These are phyloP conservation scores for Priceomyces haplophilus DNA, from an alignment of 805 yeast species.

Conservation along the genomic window DNA sequence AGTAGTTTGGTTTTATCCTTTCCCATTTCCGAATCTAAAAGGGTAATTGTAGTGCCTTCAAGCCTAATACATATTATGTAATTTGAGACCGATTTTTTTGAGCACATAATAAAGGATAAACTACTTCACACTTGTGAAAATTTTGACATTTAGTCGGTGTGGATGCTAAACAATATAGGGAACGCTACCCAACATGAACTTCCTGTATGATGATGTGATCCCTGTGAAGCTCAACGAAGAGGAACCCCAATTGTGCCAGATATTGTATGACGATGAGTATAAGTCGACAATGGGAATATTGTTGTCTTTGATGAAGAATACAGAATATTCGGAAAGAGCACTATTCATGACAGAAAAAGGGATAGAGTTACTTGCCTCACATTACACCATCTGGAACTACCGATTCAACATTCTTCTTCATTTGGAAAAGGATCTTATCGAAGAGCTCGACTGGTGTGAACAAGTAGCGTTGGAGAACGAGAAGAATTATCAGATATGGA, in stretches of 20 bases:
- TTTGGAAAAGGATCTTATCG: constrained; percentile 35
- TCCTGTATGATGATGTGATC: constrained; percentile 38
- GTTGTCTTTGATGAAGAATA: constrained; percentile 52
- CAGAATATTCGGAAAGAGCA: constrained; percentile 72
- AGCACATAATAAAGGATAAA: too few species aligned
- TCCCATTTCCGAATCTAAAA: too few species aligned
- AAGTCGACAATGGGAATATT: constrained; percentile 56
- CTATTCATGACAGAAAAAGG: constrained; percentile 60
- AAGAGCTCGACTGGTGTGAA: constrained; percentile 80
- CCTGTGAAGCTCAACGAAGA: constrained; percentile 44
- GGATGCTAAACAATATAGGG: too few species aligned
- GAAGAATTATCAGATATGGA: constrained; percentile 97
- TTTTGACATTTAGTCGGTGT: too few species aligned
- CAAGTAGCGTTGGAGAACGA: constrained; percentile 69
- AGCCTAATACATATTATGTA: too few species aligned
- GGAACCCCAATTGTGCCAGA: constrained; percentile 54
- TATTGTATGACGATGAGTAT: constrained; percentile 73
- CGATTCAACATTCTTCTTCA: constrained; percentile 50
- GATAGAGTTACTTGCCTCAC: constrained; percentile 75
- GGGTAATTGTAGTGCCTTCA: too few species aligned
- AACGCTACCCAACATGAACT: not conserved
- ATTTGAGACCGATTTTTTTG: too few species aligned
- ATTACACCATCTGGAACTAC: constrained; percentile 86
- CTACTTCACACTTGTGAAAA: too few species aligned
- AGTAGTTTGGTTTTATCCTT: too few species aligned